Evolutionary conservation across 2,329 filamentous ascomycete species (phyloP).

Genomic region (Gliomastix tumulicola): DNA sequence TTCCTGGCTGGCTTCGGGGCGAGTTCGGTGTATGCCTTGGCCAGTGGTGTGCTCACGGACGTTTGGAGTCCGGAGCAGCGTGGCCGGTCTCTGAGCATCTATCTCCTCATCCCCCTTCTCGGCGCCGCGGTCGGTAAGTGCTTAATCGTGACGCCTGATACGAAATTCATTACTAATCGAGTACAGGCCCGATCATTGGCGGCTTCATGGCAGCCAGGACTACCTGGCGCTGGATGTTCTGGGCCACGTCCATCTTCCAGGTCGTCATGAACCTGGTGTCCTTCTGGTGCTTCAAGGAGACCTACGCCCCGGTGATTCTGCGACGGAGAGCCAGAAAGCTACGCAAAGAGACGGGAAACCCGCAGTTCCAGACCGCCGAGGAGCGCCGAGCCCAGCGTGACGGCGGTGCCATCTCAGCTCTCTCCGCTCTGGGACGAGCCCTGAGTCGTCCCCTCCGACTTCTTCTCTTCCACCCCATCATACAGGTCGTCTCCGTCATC

Average conservation of each 20-base stretch:
- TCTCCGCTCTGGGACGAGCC: conserved; percentile 18
- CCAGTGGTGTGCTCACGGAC: conserved; percentile 38
- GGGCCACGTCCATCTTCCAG: conserved; percentile 33
- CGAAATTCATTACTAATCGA: background rate
- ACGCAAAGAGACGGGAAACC: conserved; percentile 20
- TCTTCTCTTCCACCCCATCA: conserved; percentile 50
- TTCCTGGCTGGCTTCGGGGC: conserved; percentile 42
- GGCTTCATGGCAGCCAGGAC: conserved; percentile 27
- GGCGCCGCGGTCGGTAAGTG: conserved; percentile 25
- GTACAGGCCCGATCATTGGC: conserved; percentile 25
- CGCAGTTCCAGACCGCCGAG: conserved; percentile 21
- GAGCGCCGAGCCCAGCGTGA: conserved; percentile 21
- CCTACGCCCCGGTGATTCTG: conserved; percentile 27
- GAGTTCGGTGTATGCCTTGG: conserved; percentile 35
- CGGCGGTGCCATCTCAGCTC: conserved; percentile 4
- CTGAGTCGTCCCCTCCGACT: conserved; percentile 49
- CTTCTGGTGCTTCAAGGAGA: conserved; percentile 26
- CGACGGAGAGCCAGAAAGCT: conserved; percentile 19
- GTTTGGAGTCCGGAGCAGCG: conserved; percentile 36
- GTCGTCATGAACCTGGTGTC: conserved; percentile 23
- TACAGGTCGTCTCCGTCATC: conserved; percentile 47
- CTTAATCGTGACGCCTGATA: background rate
- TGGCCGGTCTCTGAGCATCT: conserved; percentile 29
- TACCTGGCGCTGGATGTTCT: conserved; percentile 39
- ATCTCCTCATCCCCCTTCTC: conserved; percentile 29